Percentiles rank a stretch among this genome's conserved stretches.
phyloP scores from a whole-genome alignment of 306 rosid genomes.

The Inga oerstediana region DNA sequence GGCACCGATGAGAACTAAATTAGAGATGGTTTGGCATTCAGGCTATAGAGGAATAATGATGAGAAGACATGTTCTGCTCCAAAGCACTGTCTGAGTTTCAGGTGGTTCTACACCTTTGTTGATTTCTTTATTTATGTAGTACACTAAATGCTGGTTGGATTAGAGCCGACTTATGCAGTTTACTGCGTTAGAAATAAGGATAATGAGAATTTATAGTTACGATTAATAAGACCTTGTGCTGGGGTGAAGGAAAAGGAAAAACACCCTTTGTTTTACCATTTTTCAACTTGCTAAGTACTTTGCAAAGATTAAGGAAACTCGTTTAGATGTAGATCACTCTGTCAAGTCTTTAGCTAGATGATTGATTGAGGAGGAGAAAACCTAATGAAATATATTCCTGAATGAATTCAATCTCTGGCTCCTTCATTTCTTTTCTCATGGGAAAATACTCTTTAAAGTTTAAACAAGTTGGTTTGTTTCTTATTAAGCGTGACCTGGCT shows the following conservation, averaged over 20 bases:
- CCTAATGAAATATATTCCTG: background rate
- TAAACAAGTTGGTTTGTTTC: background rate
- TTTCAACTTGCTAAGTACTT: background rate
- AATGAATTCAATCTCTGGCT: background rate
- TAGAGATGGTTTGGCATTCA: conserved; percentile 28
- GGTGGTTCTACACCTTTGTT: conserved; percentile 30
- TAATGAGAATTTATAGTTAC: background rate
- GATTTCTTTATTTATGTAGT: conserved; percentile 20
- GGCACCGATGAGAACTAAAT: conserved; percentile 71
- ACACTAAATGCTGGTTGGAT: conserved; percentile 28
- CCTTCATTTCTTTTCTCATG: background rate
- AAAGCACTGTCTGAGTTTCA: background rate
- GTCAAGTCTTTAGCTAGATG: background rate
- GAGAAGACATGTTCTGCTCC: conserved; percentile 5
- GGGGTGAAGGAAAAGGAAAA: background rate
- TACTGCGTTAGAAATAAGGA: conserved; percentile 35
- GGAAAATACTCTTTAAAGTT: background rate
- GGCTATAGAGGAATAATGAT: conserved; percentile 40
- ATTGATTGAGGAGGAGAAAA: background rate
- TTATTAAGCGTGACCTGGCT: too few species aligned
- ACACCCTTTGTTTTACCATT: background rate
- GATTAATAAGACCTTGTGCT: background rate
- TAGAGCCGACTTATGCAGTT: conserved; percentile 29
- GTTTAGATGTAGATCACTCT: background rate
- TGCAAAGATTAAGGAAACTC: background rate